Base-by-base conservation (phyloP, 2,329 filamentous ascomycete genomes). In the Lachnum nothofagi region DNA sequence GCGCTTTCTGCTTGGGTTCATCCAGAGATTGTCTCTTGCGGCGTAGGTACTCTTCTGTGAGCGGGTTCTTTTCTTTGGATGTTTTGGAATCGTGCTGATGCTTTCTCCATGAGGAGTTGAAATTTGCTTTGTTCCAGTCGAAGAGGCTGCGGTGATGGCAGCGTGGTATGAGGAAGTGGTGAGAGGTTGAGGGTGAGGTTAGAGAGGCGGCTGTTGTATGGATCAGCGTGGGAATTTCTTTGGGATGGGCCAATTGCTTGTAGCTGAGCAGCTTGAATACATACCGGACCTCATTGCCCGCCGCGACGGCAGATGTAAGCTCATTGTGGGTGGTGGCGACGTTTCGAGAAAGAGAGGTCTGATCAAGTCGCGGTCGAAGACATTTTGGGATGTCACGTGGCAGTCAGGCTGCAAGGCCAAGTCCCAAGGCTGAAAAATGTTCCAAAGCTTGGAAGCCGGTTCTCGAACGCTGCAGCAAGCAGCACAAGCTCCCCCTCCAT, bases 201-300 rank as follows among this genome's bases (percentile, higher is more conserved):
- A 55, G 70, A 60, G 54, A 72, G 51, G 42, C 54, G 45, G 55
- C 54, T 48, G 54, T 53, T 65, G 33, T 49, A 47, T 19, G 41
- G 46, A 61, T 64, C 59, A 56, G 54, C 51, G 57, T 20, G 3
- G 35, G 9, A 16, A 14, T 3, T 5, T 22, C 19, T 10, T 23
- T 5, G 47, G 31, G 44, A 31, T 40, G 34, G 17, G n/a, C 4
- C 34, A 12, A 16, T 17, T 22, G 34, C n/a, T 20, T 46, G 4
- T 42, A 40, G 37, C 31, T 50, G 42, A 45, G 51, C 55, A 54
- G 37, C 29, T 33, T 42, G 39, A 16, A n/a, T 44, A 56, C 74
- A 49, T 75, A 88, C 85, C 79, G 65, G 76, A 72, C 63, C 73
- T 72, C 48, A 77, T 72, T 60, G 85, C 70, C 70, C 78, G 78